Base-by-base conservation (phyloP, 2,329 filamentous ascomycete genomes). In the Zymoseptoria crescenta region DNA sequence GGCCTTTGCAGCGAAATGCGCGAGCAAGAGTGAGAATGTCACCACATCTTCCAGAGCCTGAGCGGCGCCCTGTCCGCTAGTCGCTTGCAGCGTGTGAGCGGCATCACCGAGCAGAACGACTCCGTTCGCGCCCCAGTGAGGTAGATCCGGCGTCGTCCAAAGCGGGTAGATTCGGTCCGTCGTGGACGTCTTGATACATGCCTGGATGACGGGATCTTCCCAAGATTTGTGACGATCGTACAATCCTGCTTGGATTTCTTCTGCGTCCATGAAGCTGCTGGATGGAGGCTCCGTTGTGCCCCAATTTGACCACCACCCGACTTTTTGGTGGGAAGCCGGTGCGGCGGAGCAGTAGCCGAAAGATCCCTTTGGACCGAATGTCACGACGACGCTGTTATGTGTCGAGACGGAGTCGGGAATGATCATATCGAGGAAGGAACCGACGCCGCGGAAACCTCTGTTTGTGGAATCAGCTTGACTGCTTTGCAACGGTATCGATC, bases 91-190 rank as follows among this genome's bases (percentile, higher is more conserved):
- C 0, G 81, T 80, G 68, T 84, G 82, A 0, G 81, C 81, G 0
- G 82, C 81, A 67, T 84, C 82, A 2, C 82, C 82, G 2, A 84
- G 70, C 2, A 85, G 69, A 4, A 84, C 73, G 8, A 81, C 75
- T 0, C 79, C 74, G 19, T 76, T 68, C 7, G 72, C 66, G 16
- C 75, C 70, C 80, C 80, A 83, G 13, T 72, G 74, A 1, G 78
- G 77, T 2, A 83, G 71, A 7, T 72, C 67, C 0, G 79, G 78
- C 1, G 75, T 76, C 0, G 77, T 77, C 74, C 76, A 82, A 0
- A 75, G 77, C 3, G 80, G 80, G 56, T 77, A 81, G 54, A 81
- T 73, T 30, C 70, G 75, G 50, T 77, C 68, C 6, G 78, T 69
- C 1, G 73, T 63, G 1, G 77, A 67, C 3, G 71, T 70, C 1